These are phyloP conservation scores for Colletotrichum trifolii DNA, from an alignment of 2,329 filamentous ascomycete genomes.

Conservation along the genomic window DNA sequence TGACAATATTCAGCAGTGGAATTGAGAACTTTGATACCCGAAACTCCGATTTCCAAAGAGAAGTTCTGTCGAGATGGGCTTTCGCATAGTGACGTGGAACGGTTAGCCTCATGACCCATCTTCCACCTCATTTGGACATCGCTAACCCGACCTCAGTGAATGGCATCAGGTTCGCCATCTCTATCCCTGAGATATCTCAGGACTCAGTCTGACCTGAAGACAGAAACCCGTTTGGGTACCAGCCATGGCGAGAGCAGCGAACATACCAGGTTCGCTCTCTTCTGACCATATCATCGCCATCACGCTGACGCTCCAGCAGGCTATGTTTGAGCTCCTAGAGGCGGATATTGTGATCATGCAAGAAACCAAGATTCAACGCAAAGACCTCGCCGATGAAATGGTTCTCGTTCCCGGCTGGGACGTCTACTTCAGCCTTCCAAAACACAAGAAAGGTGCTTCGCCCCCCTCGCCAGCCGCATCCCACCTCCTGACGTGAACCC, in stretches of 20 bases:
- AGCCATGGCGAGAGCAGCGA: constrained; percentile 80
- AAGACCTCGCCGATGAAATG: constrained; percentile 95
- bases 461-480: background rate
- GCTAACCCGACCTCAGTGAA: constrained; percentile 68
- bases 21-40: no score
- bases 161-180: constrained; percentile 73
- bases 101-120: constrained; percentile 59
- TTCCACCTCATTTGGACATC: background rate
- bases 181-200: background rate
- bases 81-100: constrained; percentile 90
- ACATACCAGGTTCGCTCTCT: constrained; percentile 69
- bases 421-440: constrained; percentile 92
- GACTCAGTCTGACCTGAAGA: background rate
- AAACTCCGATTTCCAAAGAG: no score
- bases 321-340: constrained; percentile 94
- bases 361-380: constrained; percentile 94
- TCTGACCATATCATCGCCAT: background rate
- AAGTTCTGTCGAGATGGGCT: constrained; percentile 63
- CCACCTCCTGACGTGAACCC: background rate
- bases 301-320: constrained; percentile 53
- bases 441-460: constrained; percentile 84
- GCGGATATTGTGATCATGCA: constrained; percentile 96
- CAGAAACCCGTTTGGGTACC: constrained; percentile 85
- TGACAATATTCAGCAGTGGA: background rate
- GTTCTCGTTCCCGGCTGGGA: constrained; percentile 96